A percentile compares a stretch with the other conserved stretches of the same genome.
Evolutionary conservation across 2,329 filamentous ascomycete species (phyloP).

Genomic region (Hirsutella rhossiliensis): DNA sequence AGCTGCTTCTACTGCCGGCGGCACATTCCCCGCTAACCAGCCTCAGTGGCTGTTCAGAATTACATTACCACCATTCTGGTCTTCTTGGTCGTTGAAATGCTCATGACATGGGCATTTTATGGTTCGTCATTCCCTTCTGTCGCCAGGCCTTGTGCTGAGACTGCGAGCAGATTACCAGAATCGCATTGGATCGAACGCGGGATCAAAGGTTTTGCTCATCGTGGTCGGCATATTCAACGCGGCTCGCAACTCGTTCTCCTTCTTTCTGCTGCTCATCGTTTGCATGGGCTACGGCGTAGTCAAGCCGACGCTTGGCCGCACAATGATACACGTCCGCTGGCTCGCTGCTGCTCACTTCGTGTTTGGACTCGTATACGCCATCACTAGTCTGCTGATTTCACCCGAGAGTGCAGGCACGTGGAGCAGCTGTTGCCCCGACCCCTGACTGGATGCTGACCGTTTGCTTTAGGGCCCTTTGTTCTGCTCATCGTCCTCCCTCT

Average conservation of each 20-base stretch:
- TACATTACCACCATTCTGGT: constrained; percentile 96
- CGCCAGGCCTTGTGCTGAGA: constrained; percentile 19
- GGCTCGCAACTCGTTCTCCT: constrained; percentile 91
- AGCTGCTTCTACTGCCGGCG: background rate
- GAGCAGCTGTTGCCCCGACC: background rate
- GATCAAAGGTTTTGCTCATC: constrained; percentile 77
- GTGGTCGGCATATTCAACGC: constrained; percentile 90
- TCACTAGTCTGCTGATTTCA: constrained; percentile 78
- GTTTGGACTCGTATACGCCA: constrained; percentile 86
- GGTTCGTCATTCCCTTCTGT: constrained; percentile 31
- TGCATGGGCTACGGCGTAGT: constrained; percentile 99
- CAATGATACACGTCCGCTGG: constrained; percentile 88
- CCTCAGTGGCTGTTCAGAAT: constrained; percentile 80
- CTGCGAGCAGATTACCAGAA: constrained; percentile 68
- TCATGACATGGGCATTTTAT: constrained; percentile 98
- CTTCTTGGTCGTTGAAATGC: constrained; percentile 89
- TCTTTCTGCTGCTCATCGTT: constrained; percentile 93
- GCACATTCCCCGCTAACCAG: constrained; percentile 4
- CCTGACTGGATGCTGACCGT: constrained; percentile 8
- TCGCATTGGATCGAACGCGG: constrained; percentile 69
- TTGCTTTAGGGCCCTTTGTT: constrained; percentile 61
- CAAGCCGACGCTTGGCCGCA: constrained; percentile 79
- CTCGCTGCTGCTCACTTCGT: constrained; percentile 87
- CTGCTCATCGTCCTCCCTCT: constrained; percentile 88
- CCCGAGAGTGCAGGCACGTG: constrained; percentile 66